Evolutionary conservation across 2,329 filamentous ascomycete species (phyloP).

Genomic region (Capronia americana): DNA sequence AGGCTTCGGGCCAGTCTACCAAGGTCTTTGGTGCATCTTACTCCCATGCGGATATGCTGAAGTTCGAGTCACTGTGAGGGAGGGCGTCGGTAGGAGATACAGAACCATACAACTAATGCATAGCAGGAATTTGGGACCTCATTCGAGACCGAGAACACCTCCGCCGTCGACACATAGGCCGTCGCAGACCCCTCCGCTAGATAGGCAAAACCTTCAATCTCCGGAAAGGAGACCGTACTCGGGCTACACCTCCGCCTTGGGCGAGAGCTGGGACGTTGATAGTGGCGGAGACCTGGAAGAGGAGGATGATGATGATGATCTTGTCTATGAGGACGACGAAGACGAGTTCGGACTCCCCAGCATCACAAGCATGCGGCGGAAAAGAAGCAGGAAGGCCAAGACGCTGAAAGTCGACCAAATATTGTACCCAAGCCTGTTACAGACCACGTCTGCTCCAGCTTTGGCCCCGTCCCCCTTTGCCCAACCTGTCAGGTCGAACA

Average conservation of each 20-base stretch:
- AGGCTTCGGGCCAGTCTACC: conserved; percentile 63
- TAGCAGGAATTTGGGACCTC: conserved; percentile 33
- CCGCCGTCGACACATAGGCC: conserved; percentile 33
- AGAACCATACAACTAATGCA: not conserved
- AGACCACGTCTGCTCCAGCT: conserved; percentile 31
- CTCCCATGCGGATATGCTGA: conserved; percentile 93
- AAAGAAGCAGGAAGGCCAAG: conserved; percentile 57
- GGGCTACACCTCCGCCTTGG: conserved; percentile 69
- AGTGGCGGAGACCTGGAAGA: conserved; percentile 71
- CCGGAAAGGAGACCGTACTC: conserved; percentile 35
- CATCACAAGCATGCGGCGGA: conserved; percentile 86
- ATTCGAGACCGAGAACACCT: conserved; percentile 44
- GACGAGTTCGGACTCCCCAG: conserved; percentile 96
- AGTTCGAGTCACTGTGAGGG: conserved; percentile 78
- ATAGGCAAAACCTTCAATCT: conserved; percentile 34
- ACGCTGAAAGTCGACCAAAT: conserved; percentile 22
- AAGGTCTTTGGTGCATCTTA: conserved; percentile 93
- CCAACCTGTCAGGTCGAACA: conserved; percentile 70
- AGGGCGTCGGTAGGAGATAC: conserved; percentile 38
- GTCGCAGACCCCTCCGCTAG: conserved; percentile 30
- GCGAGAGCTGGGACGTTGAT: conserved; percentile 74
- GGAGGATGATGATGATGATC: conserved; percentile 68
- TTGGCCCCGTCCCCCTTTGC: conserved; percentile 30
- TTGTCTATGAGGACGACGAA: conserved; percentile 82
- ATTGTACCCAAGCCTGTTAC: conserved; percentile 30